phyloP scores from a whole-genome alignment of 2,329 filamentous ascomycete species.

The Ophiostoma angusticollis region DNA sequence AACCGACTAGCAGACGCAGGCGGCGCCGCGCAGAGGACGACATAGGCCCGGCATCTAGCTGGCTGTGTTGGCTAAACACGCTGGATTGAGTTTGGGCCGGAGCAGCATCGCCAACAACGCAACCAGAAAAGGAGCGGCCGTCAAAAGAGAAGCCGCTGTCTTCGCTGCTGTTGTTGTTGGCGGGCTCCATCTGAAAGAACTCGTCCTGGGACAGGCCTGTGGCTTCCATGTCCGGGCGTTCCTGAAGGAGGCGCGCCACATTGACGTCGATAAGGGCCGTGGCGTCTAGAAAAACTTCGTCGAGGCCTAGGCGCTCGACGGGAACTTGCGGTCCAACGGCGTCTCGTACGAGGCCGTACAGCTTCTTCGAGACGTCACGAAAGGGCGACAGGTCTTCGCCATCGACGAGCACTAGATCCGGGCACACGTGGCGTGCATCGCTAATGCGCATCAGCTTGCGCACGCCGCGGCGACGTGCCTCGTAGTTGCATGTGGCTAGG shows the following conservation, averaged over 20 bases:
- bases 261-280: slow-evolving; percentile 83
- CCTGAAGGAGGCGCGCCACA: slow-evolving; percentile 45
- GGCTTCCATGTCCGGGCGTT: too few relatives aligned
- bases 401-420: slow-evolving; percentile 72
- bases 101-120: slow-evolving; percentile 26
- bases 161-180: slow-evolving; percentile 72
- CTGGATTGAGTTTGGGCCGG: not conserved
- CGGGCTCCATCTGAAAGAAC: slow-evolving; percentile 65
- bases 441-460: slow-evolving; percentile 75
- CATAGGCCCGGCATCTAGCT: too few relatives aligned
- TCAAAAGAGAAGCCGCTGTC: slow-evolving; percentile 79
- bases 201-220: too few relatives aligned
- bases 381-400: slow-evolving; percentile 81
- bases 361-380: slow-evolving; percentile 68
- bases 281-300: slow-evolving; percentile 79
- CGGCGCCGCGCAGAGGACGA: too few relatives aligned
- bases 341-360: slow-evolving; percentile 59
- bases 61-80: too few relatives aligned
- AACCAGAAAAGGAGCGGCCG: slow-evolving; percentile 53
- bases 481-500: slow-evolving; percentile 87
- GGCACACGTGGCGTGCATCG: slow-evolving; percentile 68
- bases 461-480: slow-evolving; percentile 60
- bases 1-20: slow-evolving; percentile 59
- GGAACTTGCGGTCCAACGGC: slow-evolving; percentile 62
- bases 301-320: slow-evolving; percentile 75